Evolutionary conservation across 2,329 filamentous ascomycete species (phyloP).

Genomic region (Hypomyces rosellus): DNA sequence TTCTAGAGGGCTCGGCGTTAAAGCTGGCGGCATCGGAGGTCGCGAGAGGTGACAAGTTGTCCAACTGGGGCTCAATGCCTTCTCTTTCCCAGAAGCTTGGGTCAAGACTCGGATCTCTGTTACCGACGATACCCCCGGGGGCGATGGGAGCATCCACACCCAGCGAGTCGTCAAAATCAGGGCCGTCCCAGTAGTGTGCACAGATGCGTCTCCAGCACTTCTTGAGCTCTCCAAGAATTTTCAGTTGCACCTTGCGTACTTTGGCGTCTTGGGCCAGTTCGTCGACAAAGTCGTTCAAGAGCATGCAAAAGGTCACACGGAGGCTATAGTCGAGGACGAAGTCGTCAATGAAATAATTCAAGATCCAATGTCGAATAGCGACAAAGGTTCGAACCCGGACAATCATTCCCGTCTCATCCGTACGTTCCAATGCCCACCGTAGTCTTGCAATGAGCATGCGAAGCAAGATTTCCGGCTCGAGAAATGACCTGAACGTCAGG

Average conservation of each 20-base stretch:
- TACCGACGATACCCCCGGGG: slow-evolving; percentile 67
- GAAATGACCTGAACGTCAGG: slow-evolving; percentile 83
- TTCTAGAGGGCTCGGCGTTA: slow-evolving; percentile 39
- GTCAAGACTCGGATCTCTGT: slow-evolving; percentile 49
- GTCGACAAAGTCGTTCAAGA: slow-evolving; percentile 64
- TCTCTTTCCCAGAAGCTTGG: slow-evolving; percentile 48
- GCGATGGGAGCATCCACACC: slow-evolving; percentile 61
- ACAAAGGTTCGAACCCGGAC: slow-evolving; percentile 96
- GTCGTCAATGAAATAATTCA: slow-evolving; percentile 97
- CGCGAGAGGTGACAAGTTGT: slow-evolving; percentile 30
- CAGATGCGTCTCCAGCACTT: slow-evolving; percentile 95
- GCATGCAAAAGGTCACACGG: slow-evolving; percentile 69
- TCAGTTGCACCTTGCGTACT: slow-evolving; percentile 54
- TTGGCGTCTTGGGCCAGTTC: slow-evolving; percentile 43
- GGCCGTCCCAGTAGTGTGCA: slow-evolving; percentile 78
- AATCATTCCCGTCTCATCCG: slow-evolving; percentile 81
- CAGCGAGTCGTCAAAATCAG: slow-evolving; percentile 57
- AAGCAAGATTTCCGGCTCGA: slow-evolving; percentile 69
- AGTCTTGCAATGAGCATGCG: slow-evolving; percentile 79
- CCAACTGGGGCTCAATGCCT: slow-evolving; percentile 38
- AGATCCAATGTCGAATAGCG: slow-evolving; percentile 89
- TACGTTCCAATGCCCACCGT: slow-evolving; percentile 74
- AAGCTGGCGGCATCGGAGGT: slow-evolving; percentile 30
- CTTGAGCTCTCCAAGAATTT: slow-evolving; percentile 89
- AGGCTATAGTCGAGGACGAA: slow-evolving; percentile 73